Evolutionary conservation across 202 grass and related monocot species (phyloP), one percentile per base, ranked within the genome.

Genomic region (Dendrocalamus latiflorus): DNA sequence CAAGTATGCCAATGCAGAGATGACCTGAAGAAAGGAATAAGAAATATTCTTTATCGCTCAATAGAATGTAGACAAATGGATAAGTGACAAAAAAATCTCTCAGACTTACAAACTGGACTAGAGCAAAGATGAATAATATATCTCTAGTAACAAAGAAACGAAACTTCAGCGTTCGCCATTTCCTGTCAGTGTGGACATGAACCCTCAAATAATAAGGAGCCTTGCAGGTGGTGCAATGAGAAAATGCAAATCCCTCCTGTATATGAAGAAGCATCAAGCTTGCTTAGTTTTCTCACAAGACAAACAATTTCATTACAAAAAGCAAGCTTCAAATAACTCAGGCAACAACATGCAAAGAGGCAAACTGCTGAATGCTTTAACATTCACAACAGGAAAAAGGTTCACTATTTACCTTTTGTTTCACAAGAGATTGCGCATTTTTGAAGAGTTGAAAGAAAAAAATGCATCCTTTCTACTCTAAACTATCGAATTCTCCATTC

Each of bases 201-300:
- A n/a, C n/a, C n/a, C n/a, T n/a, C n/a, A n/a, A n/a, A n/a, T n/a
- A n/a, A 79, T 98, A 98, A 60, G 91, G 95, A 83, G 91, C 92
- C 74, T 95, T 98, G 89, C 95, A 98, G 68, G 92, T 93, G 60
- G 95, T 98, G 78, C 95, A 98, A 83, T 98, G 92, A 63, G 93
- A 92, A 90, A 98, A 98, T 68, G 95, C 95, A 90, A 95, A 98
- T 18, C 91, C 90, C 69, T 95, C 95, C 95, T 98, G 89, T 82
- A 85, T 54, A n/a, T n/a, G n/a, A 84, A 64, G 45, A 78, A 80
- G 75, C 14, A 75, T 53, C 28, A 77, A 43, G 8, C 34, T 44
- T 50, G 57, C 9, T 86, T 36, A 89, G 66, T 37, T 72, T 70
- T 28, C 13, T 68, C 13, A 11, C 6, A 81, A 89, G 4, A 74